phyloP scores from a whole-genome alignment of 2,329 filamentous ascomycete species.

The Clonostachys solani region DNA sequence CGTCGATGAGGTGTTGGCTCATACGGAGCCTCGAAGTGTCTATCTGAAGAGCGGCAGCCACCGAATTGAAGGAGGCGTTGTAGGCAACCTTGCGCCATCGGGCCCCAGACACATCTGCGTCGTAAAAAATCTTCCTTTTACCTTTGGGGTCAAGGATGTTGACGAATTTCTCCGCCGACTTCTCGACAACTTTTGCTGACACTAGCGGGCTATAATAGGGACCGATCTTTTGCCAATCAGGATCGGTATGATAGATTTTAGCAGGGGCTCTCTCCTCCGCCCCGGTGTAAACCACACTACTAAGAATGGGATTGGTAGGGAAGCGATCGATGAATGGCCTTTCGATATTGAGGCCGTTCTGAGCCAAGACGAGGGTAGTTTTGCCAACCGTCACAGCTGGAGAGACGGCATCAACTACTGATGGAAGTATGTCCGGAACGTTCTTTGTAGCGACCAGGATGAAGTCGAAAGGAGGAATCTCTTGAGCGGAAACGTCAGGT shows the following conservation, averaged over 20 bases:
- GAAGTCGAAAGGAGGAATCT: conserved; percentile 41
- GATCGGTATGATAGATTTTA: conserved; percentile 45
- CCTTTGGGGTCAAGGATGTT: conserved; percentile 38
- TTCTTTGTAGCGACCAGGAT: conserved; percentile 57
- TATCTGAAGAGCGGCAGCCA: conserved; percentile 43
- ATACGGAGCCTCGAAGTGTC: conserved; percentile 47
- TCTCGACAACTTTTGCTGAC: conserved; percentile 9
- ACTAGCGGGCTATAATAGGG: conserved; percentile 36
- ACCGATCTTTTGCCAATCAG: conserved; percentile 44
- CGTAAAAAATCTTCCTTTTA: conserved; percentile 34
- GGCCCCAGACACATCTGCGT: conserved; percentile 31
- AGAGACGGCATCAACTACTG: conserved; percentile 38
- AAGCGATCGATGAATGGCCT: conserved; percentile 43
- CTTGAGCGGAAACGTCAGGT: neutral
- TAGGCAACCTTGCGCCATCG: conserved; percentile 48
- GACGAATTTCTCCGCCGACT: conserved; percentile 35
- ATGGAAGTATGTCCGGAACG: conserved; percentile 45
- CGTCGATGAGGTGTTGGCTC: conserved; percentile 34
- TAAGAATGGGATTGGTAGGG: conserved; percentile 46
- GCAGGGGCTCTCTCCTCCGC: conserved; percentile 41
- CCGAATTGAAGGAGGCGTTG: conserved; percentile 46
- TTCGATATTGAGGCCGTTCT: conserved; percentile 63
- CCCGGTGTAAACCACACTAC: conserved; percentile 47
- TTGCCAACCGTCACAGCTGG: conserved; percentile 45
- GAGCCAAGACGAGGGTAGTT: conserved; percentile 51